These are phyloP conservation scores for Heimioporus sp. DNA, from an alignment of 768 basidiomycete genomes.

Conservation along the genomic window DNA sequence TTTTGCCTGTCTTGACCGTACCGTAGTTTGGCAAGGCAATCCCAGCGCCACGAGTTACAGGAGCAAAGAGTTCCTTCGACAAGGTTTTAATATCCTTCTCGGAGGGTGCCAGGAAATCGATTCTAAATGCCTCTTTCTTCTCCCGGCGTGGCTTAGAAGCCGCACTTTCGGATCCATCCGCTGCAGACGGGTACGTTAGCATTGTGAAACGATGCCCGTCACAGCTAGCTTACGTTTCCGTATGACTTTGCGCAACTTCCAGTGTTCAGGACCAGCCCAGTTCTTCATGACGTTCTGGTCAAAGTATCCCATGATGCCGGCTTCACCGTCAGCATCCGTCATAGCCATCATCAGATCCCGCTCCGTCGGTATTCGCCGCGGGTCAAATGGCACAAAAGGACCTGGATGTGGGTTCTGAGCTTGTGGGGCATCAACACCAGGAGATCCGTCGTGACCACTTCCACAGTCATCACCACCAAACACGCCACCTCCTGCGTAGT, in stretches of 20 bases:
- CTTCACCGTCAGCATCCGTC: slow-evolving; percentile 61
- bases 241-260: slow-evolving; percentile 87
- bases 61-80: slow-evolving; percentile 73
- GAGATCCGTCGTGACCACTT: slow-evolving; percentile 40
- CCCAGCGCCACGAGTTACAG: slow-evolving; percentile 65
- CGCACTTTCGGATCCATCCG: slow-evolving; percentile 50
- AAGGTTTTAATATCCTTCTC: slow-evolving; percentile 60
- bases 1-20: slow-evolving; percentile 26
- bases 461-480: slow-evolving; percentile 46
- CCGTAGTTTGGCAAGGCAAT: slow-evolving; percentile 65
- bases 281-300: slow-evolving; percentile 85
- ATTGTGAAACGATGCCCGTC: not conserved
- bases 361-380: slow-evolving; percentile 69
- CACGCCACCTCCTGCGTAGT: slow-evolving; percentile 36
- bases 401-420: slow-evolving; percentile 41
- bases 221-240: slow-evolving; percentile 57
- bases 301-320: slow-evolving; percentile 80
- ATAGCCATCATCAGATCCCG: slow-evolving; percentile 86
- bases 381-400: slow-evolving; percentile 79
- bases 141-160: slow-evolving; percentile 58
- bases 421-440: slow-evolving; percentile 40
- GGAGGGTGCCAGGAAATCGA: slow-evolving; percentile 68
- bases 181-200: slow-evolving; percentile 21
- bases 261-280: slow-evolving; percentile 99
- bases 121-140: slow-evolving; percentile 78